A percentile compares a stretch with the other conserved stretches of the same genome.
phyloP scores from a whole-genome alignment of 306 rosid species.

The Prunus mongolica region DNA sequence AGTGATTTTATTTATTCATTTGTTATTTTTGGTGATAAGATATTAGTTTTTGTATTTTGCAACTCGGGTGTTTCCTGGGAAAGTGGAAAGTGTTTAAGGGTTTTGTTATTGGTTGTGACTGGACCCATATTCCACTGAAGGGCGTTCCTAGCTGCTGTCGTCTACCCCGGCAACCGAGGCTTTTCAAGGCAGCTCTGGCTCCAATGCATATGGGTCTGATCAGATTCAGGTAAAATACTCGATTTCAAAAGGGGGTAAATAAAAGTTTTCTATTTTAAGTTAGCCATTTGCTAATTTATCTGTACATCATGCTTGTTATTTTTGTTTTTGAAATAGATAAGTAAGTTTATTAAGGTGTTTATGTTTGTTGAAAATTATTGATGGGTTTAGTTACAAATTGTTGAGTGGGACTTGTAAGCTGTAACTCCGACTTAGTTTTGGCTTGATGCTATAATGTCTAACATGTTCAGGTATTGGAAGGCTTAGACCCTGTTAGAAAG shows the following conservation, averaged over 20 bases:
- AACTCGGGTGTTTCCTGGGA: not conserved
- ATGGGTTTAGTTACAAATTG: not conserved
- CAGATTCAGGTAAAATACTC: conserved; percentile 73
- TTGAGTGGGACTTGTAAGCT: not conserved
- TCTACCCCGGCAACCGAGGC: conserved; percentile 56
- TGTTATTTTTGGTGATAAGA: not conserved
- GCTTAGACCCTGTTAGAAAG: conserved; percentile 93
- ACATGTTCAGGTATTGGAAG: conserved; percentile 76
- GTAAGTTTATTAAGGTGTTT: not conserved
- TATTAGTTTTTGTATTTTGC: not conserved
- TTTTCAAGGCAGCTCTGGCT: conserved; percentile 36
- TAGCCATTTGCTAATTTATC: not conserved
- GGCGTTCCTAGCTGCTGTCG: conserved; percentile 38
- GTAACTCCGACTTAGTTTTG: not conserved
- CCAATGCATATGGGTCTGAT: conserved; percentile 83
- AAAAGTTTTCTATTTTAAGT: not conserved
- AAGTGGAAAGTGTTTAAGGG: not conserved
- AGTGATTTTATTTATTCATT: not conserved
- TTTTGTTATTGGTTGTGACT: conserved; percentile 20
- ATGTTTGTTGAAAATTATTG: not conserved
- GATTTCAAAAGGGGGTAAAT: not conserved
- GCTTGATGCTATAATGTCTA: conserved; percentile 9
- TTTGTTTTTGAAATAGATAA: not conserved
- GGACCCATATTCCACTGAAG: conserved; percentile 44
- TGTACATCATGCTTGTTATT: not conserved